Base-by-base conservation (phyloP, 441 rosid species). In the Theobroma grandiflorum region DNA sequence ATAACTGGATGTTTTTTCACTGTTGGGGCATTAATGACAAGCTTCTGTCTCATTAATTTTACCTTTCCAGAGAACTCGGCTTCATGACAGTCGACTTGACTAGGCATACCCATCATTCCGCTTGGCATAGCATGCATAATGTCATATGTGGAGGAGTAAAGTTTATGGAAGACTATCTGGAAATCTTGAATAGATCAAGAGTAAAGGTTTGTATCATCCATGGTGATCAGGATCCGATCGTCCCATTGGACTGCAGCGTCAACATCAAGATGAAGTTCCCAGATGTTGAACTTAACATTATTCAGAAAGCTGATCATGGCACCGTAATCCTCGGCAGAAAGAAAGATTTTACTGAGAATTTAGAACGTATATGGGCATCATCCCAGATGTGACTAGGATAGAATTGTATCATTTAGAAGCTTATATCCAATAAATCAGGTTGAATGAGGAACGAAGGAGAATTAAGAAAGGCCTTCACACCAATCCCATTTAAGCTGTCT, bases 111-210 rank as follows among this genome's bases (percentile, higher is more conserved):
- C 99, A 95, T 80, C 91, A 84, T 78, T 92, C 99, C 0, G 97
- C 92, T 22, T 95, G 94, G 96, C 95, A 91, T 31, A 88, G 90
- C 53, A 88, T 92, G 98, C 97, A 95, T 72, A 94, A 92, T 81
- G 93, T 91, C 78, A 78, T 94, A 78, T 94, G 93, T 22, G 94
- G 97, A n/a, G 97, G 93, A 79, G 92, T 90, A 0, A 95, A 87
- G 81, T 88, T 78, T 16, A 68, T 82, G 76, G 97, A 91, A 72
- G 88, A 82, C 6, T 86, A 85, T 71, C 78, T 94, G 74, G 86
- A 88, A 79, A 84, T 72, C 14, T 81, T 90, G 85, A 80, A 74
- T 5, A 74, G 78, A 15, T 78, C 83, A 4, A 43, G 76, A 55
- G 90, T 83, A 26, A 87, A 79, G 78, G 16, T 95, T 33, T 81